Evolutionary conservation across 1,284 basidiomycete genomes (phyloP), one percentile per base, ranked within the genome.

Genomic region (Cutaneotrichosporon sp.): DNA sequence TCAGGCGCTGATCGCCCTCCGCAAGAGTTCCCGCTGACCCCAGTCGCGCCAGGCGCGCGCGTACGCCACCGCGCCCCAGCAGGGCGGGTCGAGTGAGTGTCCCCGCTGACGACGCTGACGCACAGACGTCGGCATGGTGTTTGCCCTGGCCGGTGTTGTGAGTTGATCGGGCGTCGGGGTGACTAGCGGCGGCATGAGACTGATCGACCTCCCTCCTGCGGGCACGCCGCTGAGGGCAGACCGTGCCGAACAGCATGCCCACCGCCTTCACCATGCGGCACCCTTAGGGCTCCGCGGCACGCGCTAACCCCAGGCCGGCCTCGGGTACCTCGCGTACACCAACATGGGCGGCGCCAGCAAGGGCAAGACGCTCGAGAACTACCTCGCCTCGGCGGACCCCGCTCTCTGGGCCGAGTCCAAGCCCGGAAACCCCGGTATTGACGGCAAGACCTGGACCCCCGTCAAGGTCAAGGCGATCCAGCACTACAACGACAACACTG

Each of bases 401-500:
- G 25, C 27, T 18, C 55, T 57, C 29, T 27, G 47, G 58, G 47
- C 58, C n/a, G 14, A 43, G 50, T 54, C 29, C 29, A 59, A 36
- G 20, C 58, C 59, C 24, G 61, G 53, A 16, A 54, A 60, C 56
- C 56, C 61, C 45, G 61, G 56, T 24, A 63, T 79, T 31, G 64
- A 68, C 67, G 74, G 79, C 66, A 72, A 78, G 64, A 54, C 63
- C 16, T 81, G 78, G 74, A 66, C 67, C 16, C 68, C 78, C 27
- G 76, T 97, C 79, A 89, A 87, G 74, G 85, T 98, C 71, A 90
- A 90, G 80, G 86, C 88, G 74, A 82, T 97, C 69, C 84, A 88
- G 69, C 87, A 88, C 2, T 97, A 97, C 84, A 99, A 95, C 84
- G 89, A 95, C 84, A 93, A 95, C 81, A 88, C 91, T 6, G 83